Evolutionary conservation across 148 eudicot genomes (phyloP).

Genomic region (Persicaria maculosa): DNA sequence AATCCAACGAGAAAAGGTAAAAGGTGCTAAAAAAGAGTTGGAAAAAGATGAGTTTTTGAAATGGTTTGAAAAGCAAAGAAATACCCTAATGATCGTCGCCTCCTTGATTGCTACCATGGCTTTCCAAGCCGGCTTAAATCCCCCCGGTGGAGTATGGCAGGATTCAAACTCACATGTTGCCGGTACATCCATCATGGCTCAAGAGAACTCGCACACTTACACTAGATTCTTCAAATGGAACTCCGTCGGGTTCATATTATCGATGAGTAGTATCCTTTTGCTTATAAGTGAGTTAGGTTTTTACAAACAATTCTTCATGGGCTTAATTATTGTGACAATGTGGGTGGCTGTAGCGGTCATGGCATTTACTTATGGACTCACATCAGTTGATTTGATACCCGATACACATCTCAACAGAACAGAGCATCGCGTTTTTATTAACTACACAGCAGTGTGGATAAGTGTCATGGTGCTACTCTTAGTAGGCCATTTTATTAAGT

Average conservation of each 20-base stretch:
- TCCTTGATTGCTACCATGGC: conserved; percentile 14
- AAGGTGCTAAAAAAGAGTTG: neutral
- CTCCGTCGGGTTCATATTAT: conserved; percentile 11
- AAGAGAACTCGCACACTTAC: neutral
- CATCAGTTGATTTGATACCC: neutral
- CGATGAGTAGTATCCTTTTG: conserved; percentile 15
- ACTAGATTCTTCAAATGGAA: neutral
- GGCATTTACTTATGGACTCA: neutral
- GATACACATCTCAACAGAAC: neutral
- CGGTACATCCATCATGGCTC: neutral
- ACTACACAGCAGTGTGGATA: neutral
- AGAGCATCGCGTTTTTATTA: neutral
- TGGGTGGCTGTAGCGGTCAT: conserved; percentile 13
- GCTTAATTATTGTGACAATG: conserved; percentile 6
- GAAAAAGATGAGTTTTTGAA: neutral
- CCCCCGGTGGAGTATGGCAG: conserved; percentile 13
- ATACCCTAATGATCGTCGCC: conserved; percentile 12
- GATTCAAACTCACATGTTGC: neutral
- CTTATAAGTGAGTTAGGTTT: conserved; percentile 17
- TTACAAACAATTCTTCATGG: neutral
- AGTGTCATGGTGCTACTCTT: conserved; percentile 3
- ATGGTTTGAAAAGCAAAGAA: conserved; percentile 5
- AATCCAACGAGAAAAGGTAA: neutral
- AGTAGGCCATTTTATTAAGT: neutral
- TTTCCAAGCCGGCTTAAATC: conserved; percentile 11